Evolutionary conservation across 2,329 filamentous ascomycete genomes (phyloP).

Genomic region (Colletotrichum camelliae): DNA sequence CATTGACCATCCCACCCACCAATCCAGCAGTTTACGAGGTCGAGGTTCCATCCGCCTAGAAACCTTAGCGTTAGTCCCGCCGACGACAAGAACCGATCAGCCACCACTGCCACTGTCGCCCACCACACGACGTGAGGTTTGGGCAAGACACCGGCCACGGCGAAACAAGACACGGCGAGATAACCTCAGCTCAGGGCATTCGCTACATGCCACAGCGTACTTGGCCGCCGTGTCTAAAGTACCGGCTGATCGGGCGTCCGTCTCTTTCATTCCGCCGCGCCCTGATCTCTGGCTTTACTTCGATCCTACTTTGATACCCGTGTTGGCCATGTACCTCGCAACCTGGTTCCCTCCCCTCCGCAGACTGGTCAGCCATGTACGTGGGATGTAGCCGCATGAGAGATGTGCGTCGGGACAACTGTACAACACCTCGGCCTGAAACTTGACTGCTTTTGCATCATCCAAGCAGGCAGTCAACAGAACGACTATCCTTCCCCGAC

Average conservation of each 20-base stretch:
- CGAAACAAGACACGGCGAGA: not conserved
- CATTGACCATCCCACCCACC: constrained; percentile 9
- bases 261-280: not conserved
- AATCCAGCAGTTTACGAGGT: not conserved
- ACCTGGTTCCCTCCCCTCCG: not conserved
- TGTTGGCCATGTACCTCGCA: not conserved
- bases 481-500: not conserved
- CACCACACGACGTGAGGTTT: not conserved
- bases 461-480: not conserved
- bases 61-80: constrained; percentile 11
- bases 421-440: constrained; percentile 3
- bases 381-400: constrained; percentile 5
- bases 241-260: not conserved
- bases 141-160: not conserved
- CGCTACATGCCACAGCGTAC: not conserved
- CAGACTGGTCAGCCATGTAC: not conserved
- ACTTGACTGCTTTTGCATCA: constrained; percentile 1
- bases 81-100: constrained; percentile 6
- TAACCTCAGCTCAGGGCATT: not conserved
- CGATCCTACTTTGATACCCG: not conserved
- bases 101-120: not conserved
- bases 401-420: constrained; percentile 3
- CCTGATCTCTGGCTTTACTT: not conserved
- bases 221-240: not conserved
- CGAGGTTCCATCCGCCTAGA: constrained; percentile 11